Percentiles rank a stretch among this genome's conserved stretches.
phyloP scores from a whole-genome alignment of 768 basidiomycete species.

The Kwoniella dendrophila region DNA sequence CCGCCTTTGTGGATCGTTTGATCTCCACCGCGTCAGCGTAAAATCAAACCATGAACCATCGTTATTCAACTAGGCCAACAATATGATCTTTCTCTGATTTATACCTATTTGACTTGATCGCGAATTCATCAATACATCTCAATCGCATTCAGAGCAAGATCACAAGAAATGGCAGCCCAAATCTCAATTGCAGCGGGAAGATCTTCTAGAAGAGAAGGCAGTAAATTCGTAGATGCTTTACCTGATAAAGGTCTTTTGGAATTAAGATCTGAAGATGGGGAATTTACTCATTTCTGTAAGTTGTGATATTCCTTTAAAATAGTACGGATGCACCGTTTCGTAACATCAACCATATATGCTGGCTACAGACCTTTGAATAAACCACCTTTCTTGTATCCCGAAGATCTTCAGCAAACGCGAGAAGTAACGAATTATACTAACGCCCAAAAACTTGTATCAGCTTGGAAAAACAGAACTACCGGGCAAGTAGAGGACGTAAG shows the following conservation, averaged over 20 bases:
- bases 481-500: conserved; percentile 46
- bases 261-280: conserved; percentile 43
- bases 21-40: conserved; percentile 5
- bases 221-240: conserved; percentile 52
- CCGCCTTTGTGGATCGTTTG: neutral
- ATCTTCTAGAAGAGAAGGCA: conserved; percentile 36
- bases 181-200: conserved; percentile 40
- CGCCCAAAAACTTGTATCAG: conserved; percentile 21
- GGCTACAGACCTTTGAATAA: too few relatives aligned
- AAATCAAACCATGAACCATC: neutral
- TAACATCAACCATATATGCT: too few relatives aligned
- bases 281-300: conserved; percentile 65
- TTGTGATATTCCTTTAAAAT: too few relatives aligned
- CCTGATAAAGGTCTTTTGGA: conserved; percentile 52
- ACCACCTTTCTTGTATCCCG: too few relatives aligned
- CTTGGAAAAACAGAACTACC: conserved; percentile 43
- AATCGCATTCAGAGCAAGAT: neutral
- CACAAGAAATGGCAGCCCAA: conserved; percentile 11
- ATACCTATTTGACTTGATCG: too few relatives aligned
- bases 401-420: too few relatives aligned
- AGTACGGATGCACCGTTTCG: too few relatives aligned
- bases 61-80: too few relatives aligned
- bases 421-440: too few relatives aligned
- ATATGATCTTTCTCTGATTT: too few relatives aligned
- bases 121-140: too few relatives aligned